Percentiles rank a stretch among this genome's conserved stretches.
These are phyloP conservation scores for Apiotrichum veenhuisii DNA, from an alignment of 1,284 basidiomycete species.

Conservation along the genomic window DNA sequence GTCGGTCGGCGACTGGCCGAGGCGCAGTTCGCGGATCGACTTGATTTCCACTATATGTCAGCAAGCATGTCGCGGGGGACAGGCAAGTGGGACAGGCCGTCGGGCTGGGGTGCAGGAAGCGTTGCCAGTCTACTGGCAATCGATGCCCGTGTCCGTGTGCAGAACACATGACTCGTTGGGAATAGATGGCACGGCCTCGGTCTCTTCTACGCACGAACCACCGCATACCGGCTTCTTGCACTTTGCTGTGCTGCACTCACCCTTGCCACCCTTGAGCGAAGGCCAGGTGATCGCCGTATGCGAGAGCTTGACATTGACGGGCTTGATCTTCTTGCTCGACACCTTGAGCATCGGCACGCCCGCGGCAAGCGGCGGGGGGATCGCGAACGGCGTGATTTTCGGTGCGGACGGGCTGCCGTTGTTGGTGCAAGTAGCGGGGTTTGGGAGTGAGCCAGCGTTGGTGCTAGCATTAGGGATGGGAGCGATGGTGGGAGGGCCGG, in stretches of 20 bases:
- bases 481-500: no score
- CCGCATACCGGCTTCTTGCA: neutral
- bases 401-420: neutral
- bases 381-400: neutral
- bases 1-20: conserved; percentile 65
- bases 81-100: no score
- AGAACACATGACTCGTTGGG: neutral
- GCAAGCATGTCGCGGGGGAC: no score
- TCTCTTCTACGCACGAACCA: neutral
- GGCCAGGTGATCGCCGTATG: conserved; percentile 76
- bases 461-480: no score
- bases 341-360: conserved; percentile 82
- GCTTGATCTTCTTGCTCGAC: conserved; percentile 75
- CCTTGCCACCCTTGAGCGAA: conserved; percentile 68
- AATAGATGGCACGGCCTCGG: neutral
- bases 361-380: conserved; percentile 26
- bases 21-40: conserved; percentile 85
- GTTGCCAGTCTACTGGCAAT: no score
- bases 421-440: no score
- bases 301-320: conserved; percentile 69
- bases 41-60: conserved; percentile 70
- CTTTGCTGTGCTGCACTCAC: conserved; percentile 59
- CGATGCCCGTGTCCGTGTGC: no score
- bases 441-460: no score
- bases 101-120: no score